A percentile compares a stretch with the other conserved stretches of the same genome.
These are phyloP conservation scores for Candida multigemmis DNA, from an alignment of 805 yeast species.

Conservation along the genomic window DNA sequence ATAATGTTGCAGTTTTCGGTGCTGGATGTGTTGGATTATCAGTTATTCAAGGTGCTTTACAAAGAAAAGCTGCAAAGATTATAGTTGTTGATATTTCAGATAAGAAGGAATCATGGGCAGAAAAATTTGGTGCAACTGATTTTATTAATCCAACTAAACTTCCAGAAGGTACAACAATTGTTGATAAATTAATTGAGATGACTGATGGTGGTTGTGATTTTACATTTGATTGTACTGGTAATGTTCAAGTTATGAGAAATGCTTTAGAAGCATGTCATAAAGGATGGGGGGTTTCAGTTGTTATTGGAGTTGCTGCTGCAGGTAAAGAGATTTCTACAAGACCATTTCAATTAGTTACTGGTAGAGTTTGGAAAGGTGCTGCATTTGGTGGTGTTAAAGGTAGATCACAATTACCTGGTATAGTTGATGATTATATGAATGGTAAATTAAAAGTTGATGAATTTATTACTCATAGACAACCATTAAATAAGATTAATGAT, in stretches of 20 bases:
- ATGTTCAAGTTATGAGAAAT: conserved; percentile 86
- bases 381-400: conserved; percentile 99
- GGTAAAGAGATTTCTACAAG: conserved; percentile 95
- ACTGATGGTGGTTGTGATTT: conserved; percentile 97
- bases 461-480: conserved; percentile 85
- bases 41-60: conserved; percentile 89
- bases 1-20: conserved; percentile 93
- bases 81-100: conserved; percentile 85
- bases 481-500: conserved; percentile 66
- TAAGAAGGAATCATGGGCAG: conserved; percentile 77
- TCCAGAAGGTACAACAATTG: conserved; percentile 67
- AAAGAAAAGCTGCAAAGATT: conserved; percentile 71
- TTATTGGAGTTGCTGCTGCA: conserved; percentile 98
- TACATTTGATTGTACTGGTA: conserved; percentile 98
- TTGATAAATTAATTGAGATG: conserved; percentile 73
- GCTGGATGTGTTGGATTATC: conserved; percentile 97
- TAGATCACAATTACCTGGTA: conserved; percentile 85
- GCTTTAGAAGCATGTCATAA: conserved; percentile 97
- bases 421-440: conserved; percentile 75
- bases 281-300: conserved; percentile 96
- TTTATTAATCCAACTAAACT: conserved; percentile 80
- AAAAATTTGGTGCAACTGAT: conserved; percentile 90
- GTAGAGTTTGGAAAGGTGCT: conserved; percentile 97
- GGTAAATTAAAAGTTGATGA: conserved; percentile 88
- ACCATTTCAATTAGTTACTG: conserved; percentile 98